Base-by-base conservation (phyloP, 352 stramenopile species). In the Hyaloperonospora brassicae region DNA sequence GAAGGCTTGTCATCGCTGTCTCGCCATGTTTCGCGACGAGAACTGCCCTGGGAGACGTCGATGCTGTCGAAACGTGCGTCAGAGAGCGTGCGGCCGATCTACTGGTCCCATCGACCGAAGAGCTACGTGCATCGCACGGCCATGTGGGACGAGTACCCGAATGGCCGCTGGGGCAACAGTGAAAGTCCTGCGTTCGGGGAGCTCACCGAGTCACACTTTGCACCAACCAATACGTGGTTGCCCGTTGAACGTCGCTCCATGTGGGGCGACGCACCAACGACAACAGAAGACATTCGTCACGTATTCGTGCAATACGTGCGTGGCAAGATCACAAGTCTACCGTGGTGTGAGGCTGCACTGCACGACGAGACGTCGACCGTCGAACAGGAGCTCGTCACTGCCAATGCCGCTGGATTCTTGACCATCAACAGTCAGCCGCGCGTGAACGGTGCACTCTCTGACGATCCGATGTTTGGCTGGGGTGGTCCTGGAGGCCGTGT, bases 71-170 rank as follows among this genome's bases (percentile, higher is more conserved):
- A 95, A 55, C 79, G 95, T 49, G 73, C 84, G 14, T 73, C 85
- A 45, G 96, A 93, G 55, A 87, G 65, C 40, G 85, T 98, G 46
- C 90, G 96, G 45, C 96, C 96, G 13, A 99, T 99, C 59, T 98
- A 98, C 65, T 99, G 96, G 96, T 97, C 95, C 10, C 98, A 99
- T 72, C 87, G 96, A 30, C 95, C 95, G 11, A 97, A 97, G 73
- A 98, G 86, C 58, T 99, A 99, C 76, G 73, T 99, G 21, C 81
- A 97, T 66, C 79, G 96, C 45, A 99, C 96, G n/a, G 90, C 97
- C 53, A 86, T 88, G 56, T 99, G 96, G 96, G 95, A 98, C 65
- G 95, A 98, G 58, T 97, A 98, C 76, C 95, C 78, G 68, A 98
- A 97, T 67, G 95, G 84, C 31, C 79, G 96, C 34, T 99, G 96